Conservation (phyloP, 176 grass and related monocot species). For the Hordeum marinum region DNA sequence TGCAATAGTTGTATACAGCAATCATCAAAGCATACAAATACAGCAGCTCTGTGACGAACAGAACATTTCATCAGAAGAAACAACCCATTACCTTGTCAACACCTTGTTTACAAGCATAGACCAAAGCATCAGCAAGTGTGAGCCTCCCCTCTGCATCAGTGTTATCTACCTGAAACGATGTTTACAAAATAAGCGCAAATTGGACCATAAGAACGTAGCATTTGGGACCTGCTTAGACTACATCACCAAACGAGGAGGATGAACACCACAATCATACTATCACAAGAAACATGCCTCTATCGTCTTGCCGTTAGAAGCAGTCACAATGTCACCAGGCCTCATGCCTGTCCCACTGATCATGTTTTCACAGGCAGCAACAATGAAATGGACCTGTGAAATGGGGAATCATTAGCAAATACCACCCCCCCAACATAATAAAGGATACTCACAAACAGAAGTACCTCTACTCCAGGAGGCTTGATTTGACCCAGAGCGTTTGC, state of each 20-base stretch:
- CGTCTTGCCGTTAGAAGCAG: slow-evolving; percentile 97
- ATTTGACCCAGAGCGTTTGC: slow-evolving; percentile 96
- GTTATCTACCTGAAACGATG: slow-evolving; percentile 73
- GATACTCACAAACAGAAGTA: slow-evolving; percentile 7
- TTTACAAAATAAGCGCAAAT: not conserved
- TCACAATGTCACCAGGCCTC: slow-evolving; percentile 96
- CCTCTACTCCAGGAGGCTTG: slow-evolving; percentile 92
- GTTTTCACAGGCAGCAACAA: slow-evolving; percentile 97
- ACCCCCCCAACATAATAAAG: not conserved
- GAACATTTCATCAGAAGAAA: not conserved
- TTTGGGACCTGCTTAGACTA: not conserved
- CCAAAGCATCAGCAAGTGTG: slow-evolving; percentile 90
- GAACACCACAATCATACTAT: not conserved
- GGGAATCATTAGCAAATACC: not conserved
- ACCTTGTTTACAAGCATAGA: slow-evolving; percentile 95
- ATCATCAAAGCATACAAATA: not conserved
- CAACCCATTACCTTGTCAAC: slow-evolving; percentile 70
- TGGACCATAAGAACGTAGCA: not conserved
- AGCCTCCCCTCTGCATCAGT: slow-evolving; percentile 96
- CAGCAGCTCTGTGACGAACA: not conserved
- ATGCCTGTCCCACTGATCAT: slow-evolving; percentile 99
- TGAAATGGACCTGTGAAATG: slow-evolving; percentile 75
- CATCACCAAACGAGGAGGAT: not conserved
- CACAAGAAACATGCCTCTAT: slow-evolving; percentile 57
- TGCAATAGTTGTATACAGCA: not conserved